Evolutionary conservation across 306 rosid species (phyloP), one percentile per base, ranked within the genome.

Genomic region (Quercus gilva): DNA sequence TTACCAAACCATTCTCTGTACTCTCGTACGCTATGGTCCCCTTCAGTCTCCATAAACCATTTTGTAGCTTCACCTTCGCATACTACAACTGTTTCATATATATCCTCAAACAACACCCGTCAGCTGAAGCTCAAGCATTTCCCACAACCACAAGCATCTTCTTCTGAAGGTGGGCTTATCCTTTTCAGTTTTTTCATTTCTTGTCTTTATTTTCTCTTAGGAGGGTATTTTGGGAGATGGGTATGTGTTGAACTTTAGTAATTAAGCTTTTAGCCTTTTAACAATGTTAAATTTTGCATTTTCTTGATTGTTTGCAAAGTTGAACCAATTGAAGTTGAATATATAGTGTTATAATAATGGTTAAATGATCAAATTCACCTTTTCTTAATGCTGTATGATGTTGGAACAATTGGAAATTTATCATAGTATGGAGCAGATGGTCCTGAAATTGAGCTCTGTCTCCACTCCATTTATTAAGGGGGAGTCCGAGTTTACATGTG

Each of bases 121-220:
- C 82, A 80, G 63, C 85, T 83, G 12, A 91, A 91, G 79, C 86
- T 82, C 86, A 83, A 83, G 5, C 77, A 13, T 77, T 51, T 65
- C 31, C 80, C 0, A 0, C 84, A 77, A 87, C 88, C 89, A 6
- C 45, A 35, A 64, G 70, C 70, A 17, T 64, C 70, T 31, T 87
- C 95, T 61, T 80, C 94, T 71, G 85, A 91, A 90, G 95, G 99
- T 90, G 9, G 21, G 64, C 11, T 17, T 58, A 1, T 63, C 61
- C 69, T 86, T 72, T 71, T 80, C 56, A 20, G 25, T 78, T 60
- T 80, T 76, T 33, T 76, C 19, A 25, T 78, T 60, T 80, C 78
- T 43, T 76, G 2, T 76, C 84, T 43, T 76, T 1, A 59, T 25
- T 69, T 71, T 61, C 9, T 84, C 26, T 71, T 4, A 21, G 35